These are phyloP conservation scores for Globisporangium ultimum DNA, from an alignment of 352 stramenopile species.

Conservation along the genomic window DNA sequence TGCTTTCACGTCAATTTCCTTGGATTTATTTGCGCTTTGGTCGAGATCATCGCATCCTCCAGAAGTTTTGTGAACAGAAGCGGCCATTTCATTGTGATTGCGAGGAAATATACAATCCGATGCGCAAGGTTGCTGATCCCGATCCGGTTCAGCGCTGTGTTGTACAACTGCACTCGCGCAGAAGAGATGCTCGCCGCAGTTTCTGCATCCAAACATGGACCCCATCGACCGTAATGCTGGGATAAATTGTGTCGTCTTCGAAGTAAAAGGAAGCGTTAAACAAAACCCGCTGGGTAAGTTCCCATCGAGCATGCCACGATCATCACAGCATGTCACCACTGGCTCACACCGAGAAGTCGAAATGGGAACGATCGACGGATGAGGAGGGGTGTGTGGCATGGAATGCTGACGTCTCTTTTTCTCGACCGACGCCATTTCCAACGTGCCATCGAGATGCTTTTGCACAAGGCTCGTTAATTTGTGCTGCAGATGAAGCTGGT, in stretches of 20 bases:
- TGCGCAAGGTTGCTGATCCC: neutral
- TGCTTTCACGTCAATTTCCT: neutral
- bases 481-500: constrained; percentile 67
- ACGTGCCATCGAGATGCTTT: constrained; percentile 28
- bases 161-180: constrained; percentile 58
- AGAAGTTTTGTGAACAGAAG: neutral
- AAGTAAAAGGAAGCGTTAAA: constrained; percentile 32
- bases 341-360: constrained; percentile 3
- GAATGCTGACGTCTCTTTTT: constrained; percentile 22
- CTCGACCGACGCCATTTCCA: constrained; percentile 11
- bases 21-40: neutral
- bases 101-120: neutral
- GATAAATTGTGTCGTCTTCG: constrained; percentile 42
- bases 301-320: constrained; percentile 59
- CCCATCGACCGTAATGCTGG: constrained; percentile 71
- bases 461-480: constrained; percentile 34
- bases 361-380: constrained; percentile 20
- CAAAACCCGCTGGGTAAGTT: constrained; percentile 52
- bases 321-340: constrained; percentile 27
- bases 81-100: neutral
- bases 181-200: constrained; percentile 58
- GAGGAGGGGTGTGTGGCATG: constrained; percentile 11
- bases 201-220: constrained; percentile 58
- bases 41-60: neutral
- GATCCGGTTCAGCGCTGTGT: constrained; percentile 6